Evolutionary conservation across 2,329 filamentous ascomycete species (phyloP).

Genomic region (Xylariaceae sp.): DNA sequence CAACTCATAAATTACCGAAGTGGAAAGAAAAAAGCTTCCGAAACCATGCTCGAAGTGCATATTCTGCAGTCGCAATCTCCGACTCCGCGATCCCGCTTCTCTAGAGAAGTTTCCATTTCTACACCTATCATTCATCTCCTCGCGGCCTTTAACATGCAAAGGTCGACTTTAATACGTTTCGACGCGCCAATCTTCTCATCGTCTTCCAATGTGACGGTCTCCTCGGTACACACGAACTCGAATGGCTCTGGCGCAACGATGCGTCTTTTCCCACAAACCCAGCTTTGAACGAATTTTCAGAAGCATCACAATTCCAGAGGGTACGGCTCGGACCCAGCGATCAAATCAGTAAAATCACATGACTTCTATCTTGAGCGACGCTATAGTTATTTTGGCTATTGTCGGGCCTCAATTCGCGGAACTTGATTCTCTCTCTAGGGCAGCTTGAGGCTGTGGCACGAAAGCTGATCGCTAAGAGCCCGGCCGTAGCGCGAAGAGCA

Average conservation of each 20-base stretch:
- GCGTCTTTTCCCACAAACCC: conserved; percentile 9
- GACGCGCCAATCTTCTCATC: background rate
- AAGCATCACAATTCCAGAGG: background rate
- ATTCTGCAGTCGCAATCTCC: background rate
- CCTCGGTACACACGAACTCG: conserved; percentile 21
- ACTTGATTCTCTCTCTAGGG: background rate
- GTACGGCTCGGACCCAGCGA: background rate
- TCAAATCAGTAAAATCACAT: background rate
- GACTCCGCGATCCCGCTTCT: conserved; percentile 8
- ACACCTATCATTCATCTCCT: conserved; percentile 17
- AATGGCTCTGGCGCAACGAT: conserved; percentile 17
- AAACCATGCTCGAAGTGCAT: conserved; percentile 1
- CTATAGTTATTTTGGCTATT: conserved; percentile 18
- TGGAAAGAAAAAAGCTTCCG: conserved; percentile 17
- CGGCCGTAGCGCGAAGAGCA: background rate
- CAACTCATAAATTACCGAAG: background rate
- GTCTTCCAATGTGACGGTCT: conserved; percentile 7
- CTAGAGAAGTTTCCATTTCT: conserved; percentile 24
- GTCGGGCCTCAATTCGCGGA: conserved; percentile 9
- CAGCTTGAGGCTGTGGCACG: conserved; percentile 3
- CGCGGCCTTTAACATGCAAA: background rate
- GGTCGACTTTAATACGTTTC: conserved; percentile 9
- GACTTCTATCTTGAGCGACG: background rate
- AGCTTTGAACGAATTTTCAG: conserved; percentile 11
- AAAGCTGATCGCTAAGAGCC: conserved; percentile 8